A percentile compares a stretch with the other conserved stretches of the same genome.
phyloP scores from a whole-genome alignment of 2,329 filamentous ascomycete species.

The Akanthomyces muscarius region DNA sequence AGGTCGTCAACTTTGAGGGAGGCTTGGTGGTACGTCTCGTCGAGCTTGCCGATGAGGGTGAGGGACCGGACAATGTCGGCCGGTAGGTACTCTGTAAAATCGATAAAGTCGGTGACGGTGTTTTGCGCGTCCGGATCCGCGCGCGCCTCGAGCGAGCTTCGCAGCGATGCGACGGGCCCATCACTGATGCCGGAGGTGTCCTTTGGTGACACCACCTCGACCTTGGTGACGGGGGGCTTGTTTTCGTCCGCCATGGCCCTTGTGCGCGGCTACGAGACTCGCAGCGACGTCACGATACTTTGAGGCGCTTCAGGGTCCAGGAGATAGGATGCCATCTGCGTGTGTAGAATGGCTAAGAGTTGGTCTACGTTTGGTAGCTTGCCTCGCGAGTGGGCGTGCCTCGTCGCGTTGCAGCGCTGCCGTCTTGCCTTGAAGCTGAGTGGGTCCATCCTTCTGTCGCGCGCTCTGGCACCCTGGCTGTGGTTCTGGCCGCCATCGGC shows the following conservation, averaged over 20 bases:
- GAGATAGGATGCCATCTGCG: slow-evolving; percentile 1
- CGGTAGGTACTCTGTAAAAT: slow-evolving; percentile 66
- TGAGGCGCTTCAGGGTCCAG: neutral
- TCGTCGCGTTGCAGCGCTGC: slow-evolving; percentile 7
- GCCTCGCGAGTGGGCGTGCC: neutral
- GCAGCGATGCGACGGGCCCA: slow-evolving; percentile 21
- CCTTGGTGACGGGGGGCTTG: slow-evolving; percentile 24
- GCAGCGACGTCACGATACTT: neutral
- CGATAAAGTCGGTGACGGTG: slow-evolving; percentile 66
- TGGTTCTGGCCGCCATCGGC: neutral
- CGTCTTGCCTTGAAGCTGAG: neutral
- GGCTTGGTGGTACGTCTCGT: slow-evolving; percentile 53
- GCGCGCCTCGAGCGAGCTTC: slow-evolving; percentile 45
- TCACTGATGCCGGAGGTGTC: slow-evolving; percentile 27
- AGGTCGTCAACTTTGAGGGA: slow-evolving; percentile 54
- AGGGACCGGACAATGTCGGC: slow-evolving; percentile 63
- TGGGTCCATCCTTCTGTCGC: slow-evolving; percentile 3
- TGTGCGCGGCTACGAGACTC: neutral
- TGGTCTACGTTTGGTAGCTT: neutral
- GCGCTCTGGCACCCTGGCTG: neutral
- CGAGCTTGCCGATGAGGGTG: slow-evolving; percentile 61
- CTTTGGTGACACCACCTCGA: slow-evolving; percentile 35
- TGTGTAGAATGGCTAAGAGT: neutral
- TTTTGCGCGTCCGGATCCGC: slow-evolving; percentile 64
- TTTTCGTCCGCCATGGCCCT: slow-evolving; percentile 22